Conservation (phyloP, 176 grass and related monocot species). For the Oryza glumipatula region DNA sequence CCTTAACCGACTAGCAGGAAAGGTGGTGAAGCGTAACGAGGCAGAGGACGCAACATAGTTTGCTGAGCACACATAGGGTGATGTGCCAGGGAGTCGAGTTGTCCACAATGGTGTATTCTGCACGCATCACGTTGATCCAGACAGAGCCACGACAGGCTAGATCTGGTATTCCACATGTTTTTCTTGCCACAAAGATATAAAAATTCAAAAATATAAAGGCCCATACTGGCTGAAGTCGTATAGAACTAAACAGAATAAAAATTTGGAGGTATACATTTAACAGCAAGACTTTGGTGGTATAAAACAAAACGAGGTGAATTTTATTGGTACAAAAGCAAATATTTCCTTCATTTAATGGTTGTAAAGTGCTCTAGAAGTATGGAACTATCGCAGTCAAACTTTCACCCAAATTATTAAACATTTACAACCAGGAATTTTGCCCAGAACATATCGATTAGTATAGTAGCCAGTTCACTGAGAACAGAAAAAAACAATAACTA, state of each 20-base stretch:
- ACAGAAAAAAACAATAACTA: too few species aligned
- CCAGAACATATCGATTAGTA: not conserved
- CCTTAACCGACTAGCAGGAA: too few species aligned
- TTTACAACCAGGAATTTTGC: not conserved
- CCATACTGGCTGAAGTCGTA: not conserved
- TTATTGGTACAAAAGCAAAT: not conserved
- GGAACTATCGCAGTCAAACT: not conserved
- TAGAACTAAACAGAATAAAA: not conserved
- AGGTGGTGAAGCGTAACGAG: too few species aligned
- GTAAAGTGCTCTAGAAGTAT: not conserved
- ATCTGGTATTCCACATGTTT: too few species aligned
- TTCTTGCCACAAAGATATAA: too few species aligned
- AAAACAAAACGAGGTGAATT: not conserved
- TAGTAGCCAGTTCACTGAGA: not conserved
- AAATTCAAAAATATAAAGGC: too few species aligned
- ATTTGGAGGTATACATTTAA: not conserved
- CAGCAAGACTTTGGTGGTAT: not conserved
- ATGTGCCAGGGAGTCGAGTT: too few species aligned
- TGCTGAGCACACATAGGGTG: too few species aligned
- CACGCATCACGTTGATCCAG: too few species aligned
- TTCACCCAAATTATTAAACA: not conserved
- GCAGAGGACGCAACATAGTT: too few species aligned
- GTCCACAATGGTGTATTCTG: too few species aligned
- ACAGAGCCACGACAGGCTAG: too few species aligned
- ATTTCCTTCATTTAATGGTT: not conserved